Base-by-base conservation (phyloP, 2,329 filamentous ascomycete genomes). In the Raffaelea albimanens region DNA sequence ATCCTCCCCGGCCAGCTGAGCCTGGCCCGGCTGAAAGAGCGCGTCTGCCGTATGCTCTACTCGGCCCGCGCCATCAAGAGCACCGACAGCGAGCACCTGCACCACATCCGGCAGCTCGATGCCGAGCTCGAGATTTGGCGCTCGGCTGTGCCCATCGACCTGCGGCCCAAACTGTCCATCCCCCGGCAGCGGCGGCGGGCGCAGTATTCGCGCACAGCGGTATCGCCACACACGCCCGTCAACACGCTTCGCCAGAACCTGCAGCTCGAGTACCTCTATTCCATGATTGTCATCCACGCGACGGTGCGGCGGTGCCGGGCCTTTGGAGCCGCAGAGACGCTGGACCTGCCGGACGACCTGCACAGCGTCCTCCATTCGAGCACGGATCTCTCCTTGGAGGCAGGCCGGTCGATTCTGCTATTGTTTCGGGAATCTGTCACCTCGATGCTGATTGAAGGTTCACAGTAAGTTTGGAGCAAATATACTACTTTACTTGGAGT, bases 41-140 rank as follows among this genome's bases (percentile, higher is more conserved):
- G 70, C 29, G 65, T 69, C 1, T 68, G 67, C 44, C 65, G 60
- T 7, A 58, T 67, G 0, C 62, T 80, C 0, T 80, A 78, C 51
- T 78, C 76, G 0, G 62, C 67, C 4, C 57, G 64, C 3, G 67
- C 71, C 0, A 54, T 69, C 2, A 64, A 64, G 13, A 79, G 77
- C 50, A 67, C 71, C 0, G 74, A 78, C 38, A 72, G 74, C 0
- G 73, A 79, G 47, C 58, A 80, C 0, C 61, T 80, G 2, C 67
- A 68, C 10, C 68, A 72, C 3, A 78, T 80, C 13, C 69, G 76
- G 5, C 70, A 77, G 56, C 61, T 80, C 0, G 76, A 80, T 49
- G 71, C 75, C 20, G 72, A 78, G 25, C 60, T 80, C 1, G 76
- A 80, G 42, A 57, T 58, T 13, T 80, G 76, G 76, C 66, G 77